Conservation (phyloP, 805 yeast species). For the Kluyveromyces starmeri region DNA sequence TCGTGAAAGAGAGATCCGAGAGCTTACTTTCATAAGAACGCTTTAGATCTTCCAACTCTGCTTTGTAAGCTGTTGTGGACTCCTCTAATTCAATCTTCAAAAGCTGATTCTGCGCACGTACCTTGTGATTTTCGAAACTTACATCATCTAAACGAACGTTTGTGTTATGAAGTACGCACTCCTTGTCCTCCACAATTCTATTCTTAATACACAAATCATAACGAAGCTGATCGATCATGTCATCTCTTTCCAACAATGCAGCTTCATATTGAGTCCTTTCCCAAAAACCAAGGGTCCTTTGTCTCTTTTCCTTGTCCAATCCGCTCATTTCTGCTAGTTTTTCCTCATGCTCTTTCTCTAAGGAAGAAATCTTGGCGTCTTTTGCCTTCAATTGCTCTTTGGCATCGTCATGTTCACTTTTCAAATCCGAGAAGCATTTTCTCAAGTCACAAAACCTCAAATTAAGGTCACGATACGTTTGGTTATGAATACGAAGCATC, state of each 20-base stretch:
- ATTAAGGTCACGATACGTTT: background rate
- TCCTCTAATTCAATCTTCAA: background rate
- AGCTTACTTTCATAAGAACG: background rate
- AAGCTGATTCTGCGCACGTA: background rate
- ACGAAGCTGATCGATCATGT: constrained; percentile 1
- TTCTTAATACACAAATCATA: background rate
- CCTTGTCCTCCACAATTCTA: background rate
- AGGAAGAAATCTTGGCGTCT: background rate
- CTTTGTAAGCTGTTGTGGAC: background rate
- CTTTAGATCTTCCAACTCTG: background rate
- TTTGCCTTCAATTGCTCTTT: background rate
- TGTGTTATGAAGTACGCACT: background rate
- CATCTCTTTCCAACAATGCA: constrained; percentile 1
- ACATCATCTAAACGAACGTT: background rate
- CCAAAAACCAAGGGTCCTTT: constrained; percentile 4
- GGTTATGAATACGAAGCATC: background rate
- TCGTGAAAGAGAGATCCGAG: background rate
- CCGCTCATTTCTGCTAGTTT: background rate
- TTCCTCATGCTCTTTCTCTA: background rate
- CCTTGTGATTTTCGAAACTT: background rate
- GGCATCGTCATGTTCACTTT: background rate
- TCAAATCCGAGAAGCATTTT: background rate
- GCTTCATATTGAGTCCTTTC: constrained; percentile 3
- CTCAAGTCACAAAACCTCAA: background rate
- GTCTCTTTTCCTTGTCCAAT: constrained; percentile 1